Evolutionary conservation across 1,139 yeast genomes (phyloP), one percentile per base, ranked within the genome.

Genomic region (Debaryomyces fabryi): DNA sequence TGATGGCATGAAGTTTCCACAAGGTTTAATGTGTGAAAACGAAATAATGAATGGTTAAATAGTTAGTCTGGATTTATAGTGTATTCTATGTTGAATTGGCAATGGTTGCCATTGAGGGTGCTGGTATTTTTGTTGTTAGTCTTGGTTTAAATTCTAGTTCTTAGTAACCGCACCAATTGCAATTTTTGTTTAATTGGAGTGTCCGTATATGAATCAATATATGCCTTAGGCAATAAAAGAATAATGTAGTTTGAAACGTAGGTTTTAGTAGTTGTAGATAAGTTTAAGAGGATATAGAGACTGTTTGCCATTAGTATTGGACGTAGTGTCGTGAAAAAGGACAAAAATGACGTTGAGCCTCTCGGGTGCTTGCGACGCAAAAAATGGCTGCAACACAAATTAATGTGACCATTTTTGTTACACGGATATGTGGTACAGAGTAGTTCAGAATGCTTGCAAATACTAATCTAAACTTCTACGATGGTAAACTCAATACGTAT

Each of bases 381-480:
- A 27, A 50, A 50, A 50, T 45, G 52, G 52, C 51, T 50, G 52
- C 52, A 48, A 50, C 52, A 50, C 52, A 50, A 50, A 47, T 41
- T 27, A 25, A 27, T 4, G 30, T 4, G 16, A 23, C 27, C 20
- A 4, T 1, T 21, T 20, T 9, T 18, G 8, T n/a, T 20, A 9
- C 24, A 12, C 5, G 12, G 10, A 32, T 32, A 32, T 5, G 20
- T 16, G 21, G 5, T 10, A 9, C 16, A 32, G 20, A 16, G 30
- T 15, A 30, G 2, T 8, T 7, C 16, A 35, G 16, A 10, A 35
- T 35, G 38, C 24, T 6, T 21, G 12, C 8, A 9, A 5, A 12
- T 20, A 16, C 15, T 21, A 20, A 8, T 4, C 25, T 12, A 20
- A 15, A 35, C 15, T 5, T 18, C 15, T 2, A 35, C 18, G 38